A percentile compares a stretch with the other conserved stretches of the same genome.
Conservation (phyloP, 352 stramenopile species). For the Thraustochytrium sp. region DNA sequence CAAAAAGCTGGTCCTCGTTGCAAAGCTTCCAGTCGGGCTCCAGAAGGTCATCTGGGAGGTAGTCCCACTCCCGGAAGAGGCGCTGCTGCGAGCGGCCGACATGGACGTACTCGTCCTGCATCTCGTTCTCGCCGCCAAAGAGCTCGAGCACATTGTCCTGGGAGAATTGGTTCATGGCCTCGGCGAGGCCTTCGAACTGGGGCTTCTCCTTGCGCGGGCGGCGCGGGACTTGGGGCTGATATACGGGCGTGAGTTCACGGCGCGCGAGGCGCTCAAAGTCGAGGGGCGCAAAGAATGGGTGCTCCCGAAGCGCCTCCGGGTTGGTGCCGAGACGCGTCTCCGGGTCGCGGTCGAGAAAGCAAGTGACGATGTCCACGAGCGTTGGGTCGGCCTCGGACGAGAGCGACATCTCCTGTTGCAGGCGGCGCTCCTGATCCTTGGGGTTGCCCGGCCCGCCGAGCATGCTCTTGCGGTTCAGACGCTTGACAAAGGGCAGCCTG, state of each 20-base stretch:
- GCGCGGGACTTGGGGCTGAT: not conserved
- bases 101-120: slow-evolving; percentile 38
- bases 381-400: not conserved
- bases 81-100: slow-evolving; percentile 23
- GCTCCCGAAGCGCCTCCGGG: not conserved
- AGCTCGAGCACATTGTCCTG: slow-evolving; percentile 45
- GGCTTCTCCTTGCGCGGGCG: slow-evolving; percentile 13
- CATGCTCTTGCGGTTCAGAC: not conserved
- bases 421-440: not conserved
- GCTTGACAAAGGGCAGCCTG: slow-evolving; percentile 26
- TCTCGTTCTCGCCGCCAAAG: slow-evolving; percentile 45
- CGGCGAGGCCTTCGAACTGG: slow-evolving; percentile 9
- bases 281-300: slow-evolving; percentile 34
- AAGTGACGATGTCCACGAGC: not conserved
- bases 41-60: slow-evolving; percentile 30
- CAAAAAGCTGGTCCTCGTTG: slow-evolving; percentile 17
- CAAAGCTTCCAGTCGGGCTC: slow-evolving; percentile 34
- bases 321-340: slow-evolving; percentile 1
- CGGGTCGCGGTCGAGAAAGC: slow-evolving; percentile 9
- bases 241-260: slow-evolving; percentile 7
- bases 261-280: slow-evolving; percentile 13
- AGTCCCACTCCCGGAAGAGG: slow-evolving; percentile 43
- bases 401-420: not conserved
- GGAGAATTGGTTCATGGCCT: slow-evolving; percentile 42
- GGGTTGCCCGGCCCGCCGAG: not conserved